Base-by-base conservation (phyloP, 208 protist genomes). In the Leishmania aethiopica region DNA sequence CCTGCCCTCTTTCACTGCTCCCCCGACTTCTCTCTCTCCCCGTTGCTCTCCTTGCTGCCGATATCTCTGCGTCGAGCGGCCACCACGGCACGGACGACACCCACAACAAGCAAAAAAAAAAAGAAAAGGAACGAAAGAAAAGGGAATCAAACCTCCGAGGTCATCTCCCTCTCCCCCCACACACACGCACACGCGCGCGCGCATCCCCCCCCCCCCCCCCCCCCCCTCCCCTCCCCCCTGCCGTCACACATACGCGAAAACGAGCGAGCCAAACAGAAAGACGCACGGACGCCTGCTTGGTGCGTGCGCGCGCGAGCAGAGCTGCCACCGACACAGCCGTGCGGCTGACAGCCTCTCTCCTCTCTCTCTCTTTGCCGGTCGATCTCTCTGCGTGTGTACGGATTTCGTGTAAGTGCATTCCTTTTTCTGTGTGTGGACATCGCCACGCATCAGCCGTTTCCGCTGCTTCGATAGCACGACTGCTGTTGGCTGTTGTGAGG, bases 11-110 rank as follows among this genome's bases (percentile, higher is more conserved):
- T 53, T 53, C 5, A 53, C 25, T 15, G 32, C 32, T 62, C 17
- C 40, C 47, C 73, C 84, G 64, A 66, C 78, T 70, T 76, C 40
- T 75, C 51, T 37, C 71, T 62, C 51, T 62, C 25, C 49, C 40
- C 40, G 19, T 13, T 8, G 35, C 37, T 8, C 32, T 72, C 40
- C 13, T 28, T 0, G 15, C 40, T 17, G 70, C 1, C 25, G 45
- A 28, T 47, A 28, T 47, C 25, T 37, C 13, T 74, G 1, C 70
- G 1, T 37, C 28, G 22, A 37, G 42, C 42, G 17, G 19, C 22
- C 40, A 15, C 40, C 6, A 72, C 32, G 15, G 22, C 67, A 19
- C 40, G 22, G 40, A 11, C 15, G 67, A 32, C 37, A 3, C 32
- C 22, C 19, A 37, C 8, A 11, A 47, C 22, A 25, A 42, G 11